Evolutionary conservation across 1,284 basidiomycete genomes (phyloP), one percentile per base, ranked within the genome.

Genomic region (Meira nashicola): DNA sequence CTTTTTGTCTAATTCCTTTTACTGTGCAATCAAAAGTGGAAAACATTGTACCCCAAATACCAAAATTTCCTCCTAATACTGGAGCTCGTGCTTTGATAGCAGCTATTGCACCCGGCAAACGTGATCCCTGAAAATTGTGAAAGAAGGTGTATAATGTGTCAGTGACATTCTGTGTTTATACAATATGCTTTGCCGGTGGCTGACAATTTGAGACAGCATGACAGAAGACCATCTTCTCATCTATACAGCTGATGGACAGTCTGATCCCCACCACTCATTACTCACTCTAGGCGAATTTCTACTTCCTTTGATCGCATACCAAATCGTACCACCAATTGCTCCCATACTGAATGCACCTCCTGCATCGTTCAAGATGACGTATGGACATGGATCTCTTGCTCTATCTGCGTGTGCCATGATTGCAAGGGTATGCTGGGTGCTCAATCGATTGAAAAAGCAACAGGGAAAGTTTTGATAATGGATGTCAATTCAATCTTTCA

Each of bases 261-360:
- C 8, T 25, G n/a, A n/a, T 44, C 23, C 9, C 43, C 15, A 37
- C 12, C 9, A 50, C 21, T 14, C 14, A 15, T 3, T 7, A 84
- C 88, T 58, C 73, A 93, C 92, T 79, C 88, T 84, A 60, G 94
- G 94, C 63, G 92, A 94, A 81, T 97, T 98, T 71, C 94, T 85
- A 15, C 93, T 92, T 62, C 94, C 95, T 81, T 98, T 98, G 78
- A 97, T 93, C 68, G 92, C 92, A 81, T 98, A 93, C 94, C 94
- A 98, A 77, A 98, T 92, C 68, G 90, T 92, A 73, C 94, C 92
- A 71, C 92, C 92, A 53, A 94, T 86, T 21, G 90, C 90, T 78
- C 91, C 92, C 92, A 94, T 94, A 39, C 91, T 86, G 78, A 78
- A 78, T 3, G 92, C 93, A 70, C 92, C 93, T 68, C 94, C 94